Conservation (phyloP, 352 stramenopile species). For the Pseudoperonospora humuli region DNA sequence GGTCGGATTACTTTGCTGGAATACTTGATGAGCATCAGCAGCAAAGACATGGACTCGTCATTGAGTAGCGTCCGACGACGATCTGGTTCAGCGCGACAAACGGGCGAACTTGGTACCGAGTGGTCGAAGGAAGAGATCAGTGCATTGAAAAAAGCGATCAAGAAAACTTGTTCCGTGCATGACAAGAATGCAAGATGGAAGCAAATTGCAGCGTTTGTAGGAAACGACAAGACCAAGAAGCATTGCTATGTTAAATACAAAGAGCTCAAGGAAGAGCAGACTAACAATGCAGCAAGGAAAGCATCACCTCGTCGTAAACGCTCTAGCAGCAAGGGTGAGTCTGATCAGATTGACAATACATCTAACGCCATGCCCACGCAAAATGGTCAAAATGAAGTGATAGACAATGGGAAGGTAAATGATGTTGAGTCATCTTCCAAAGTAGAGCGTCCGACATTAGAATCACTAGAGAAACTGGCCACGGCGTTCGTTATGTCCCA, state of each 20-base stretch:
- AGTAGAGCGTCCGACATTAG: too few species aligned
- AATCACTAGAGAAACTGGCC: background rate
- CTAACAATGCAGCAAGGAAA: conserved; percentile 21
- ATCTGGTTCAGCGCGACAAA: too few species aligned
- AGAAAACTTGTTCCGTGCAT: conserved; percentile 44
- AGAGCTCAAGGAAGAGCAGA: conserved; percentile 60
- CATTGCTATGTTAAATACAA: conserved; percentile 85
- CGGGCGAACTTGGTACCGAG: too few species aligned
- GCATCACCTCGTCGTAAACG: conserved; percentile 17
- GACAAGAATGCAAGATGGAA: conserved; percentile 77
- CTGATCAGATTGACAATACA: too few species aligned
- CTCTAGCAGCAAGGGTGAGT: conserved; percentile 7
- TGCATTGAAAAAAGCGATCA: conserved; percentile 63
- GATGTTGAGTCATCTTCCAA: too few species aligned
- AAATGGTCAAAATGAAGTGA: background rate
- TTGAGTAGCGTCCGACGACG: too few species aligned
- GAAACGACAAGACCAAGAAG: conserved; percentile 63
- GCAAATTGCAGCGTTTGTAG: conserved; percentile 48
- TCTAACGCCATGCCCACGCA: too few species aligned
- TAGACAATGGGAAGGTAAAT: conserved; percentile 5
- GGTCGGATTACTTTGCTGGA: conserved; percentile 49
- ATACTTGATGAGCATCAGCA: conserved; percentile 33
- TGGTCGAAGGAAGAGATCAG: conserved; percentile 57
- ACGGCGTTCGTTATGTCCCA: conserved; percentile 10
- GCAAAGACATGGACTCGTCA: too few species aligned